Conservation (phyloP, 2,329 filamentous ascomycete genomes). For the Colletotrichum viniferum region DNA sequence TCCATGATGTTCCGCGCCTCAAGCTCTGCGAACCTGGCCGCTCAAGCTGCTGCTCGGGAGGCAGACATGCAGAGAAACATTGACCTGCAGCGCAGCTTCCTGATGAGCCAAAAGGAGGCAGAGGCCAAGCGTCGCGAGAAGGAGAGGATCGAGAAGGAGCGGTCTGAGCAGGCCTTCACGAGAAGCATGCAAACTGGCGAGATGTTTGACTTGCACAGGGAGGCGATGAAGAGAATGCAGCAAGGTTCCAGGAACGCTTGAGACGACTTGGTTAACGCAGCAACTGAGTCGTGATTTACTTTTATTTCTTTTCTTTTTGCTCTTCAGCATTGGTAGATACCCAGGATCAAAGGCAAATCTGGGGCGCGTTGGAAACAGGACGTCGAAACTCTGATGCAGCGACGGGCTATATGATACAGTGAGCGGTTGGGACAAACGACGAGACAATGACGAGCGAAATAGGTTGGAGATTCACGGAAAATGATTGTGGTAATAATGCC, state of each 20-base stretch:
- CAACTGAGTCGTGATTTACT: background rate
- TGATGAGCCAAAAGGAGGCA: constrained; percentile 68
- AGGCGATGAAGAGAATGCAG: constrained; percentile 83
- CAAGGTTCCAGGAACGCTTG: constrained; percentile 38
- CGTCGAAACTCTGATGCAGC: background rate
- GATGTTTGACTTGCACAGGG: constrained; percentile 77
- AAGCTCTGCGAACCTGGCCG: constrained; percentile 29
- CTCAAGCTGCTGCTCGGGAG: constrained; percentile 35
- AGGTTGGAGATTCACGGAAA: background rate
- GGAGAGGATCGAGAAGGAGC: constrained; percentile 60
- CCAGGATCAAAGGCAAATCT: background rate
- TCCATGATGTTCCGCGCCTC: constrained; percentile 33
- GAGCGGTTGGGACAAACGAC: background rate
- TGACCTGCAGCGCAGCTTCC: constrained; percentile 56
- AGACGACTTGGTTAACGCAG: background rate
- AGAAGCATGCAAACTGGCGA: constrained; percentile 77
- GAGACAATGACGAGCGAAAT: background rate
- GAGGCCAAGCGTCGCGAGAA: constrained; percentile 64
- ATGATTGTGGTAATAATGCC: background rate
- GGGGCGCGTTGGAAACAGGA: background rate
- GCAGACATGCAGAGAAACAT: constrained; percentile 51
- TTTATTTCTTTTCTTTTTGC: background rate
- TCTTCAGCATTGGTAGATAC: constrained; percentile 14
- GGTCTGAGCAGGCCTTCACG: constrained; percentile 69
- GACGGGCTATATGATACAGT: background rate